phyloP scores from a whole-genome alignment of 2,329 filamentous ascomycete species.

The Pleoardoris graminearum region DNA sequence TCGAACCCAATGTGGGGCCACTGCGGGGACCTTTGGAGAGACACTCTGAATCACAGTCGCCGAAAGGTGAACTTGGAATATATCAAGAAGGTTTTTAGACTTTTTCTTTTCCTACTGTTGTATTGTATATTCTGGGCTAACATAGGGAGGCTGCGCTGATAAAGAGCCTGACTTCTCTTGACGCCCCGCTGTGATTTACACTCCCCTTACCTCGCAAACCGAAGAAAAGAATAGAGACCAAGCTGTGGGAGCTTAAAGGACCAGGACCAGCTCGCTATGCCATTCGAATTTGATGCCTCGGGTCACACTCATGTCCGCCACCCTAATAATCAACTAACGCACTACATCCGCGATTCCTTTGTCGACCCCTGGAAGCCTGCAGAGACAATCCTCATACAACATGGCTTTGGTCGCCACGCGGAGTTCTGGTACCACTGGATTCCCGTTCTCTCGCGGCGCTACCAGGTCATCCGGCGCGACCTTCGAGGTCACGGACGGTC shows the following conservation, averaged over 20 bases:
- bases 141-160: too few relatives aligned
- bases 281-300: slow-evolving; percentile 22
- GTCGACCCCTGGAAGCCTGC: slow-evolving; percentile 37
- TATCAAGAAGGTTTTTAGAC: not conserved
- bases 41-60: not conserved
- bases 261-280: slow-evolving; percentile 21
- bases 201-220: too few relatives aligned
- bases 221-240: too few relatives aligned
- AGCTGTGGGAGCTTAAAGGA: too few relatives aligned
- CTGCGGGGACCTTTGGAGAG: not conserved
- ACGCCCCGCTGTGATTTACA: too few relatives aligned
- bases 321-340: slow-evolving; percentile 34
- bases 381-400: slow-evolving; percentile 44
- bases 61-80: not conserved
- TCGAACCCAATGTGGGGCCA: not conserved
- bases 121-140: too few relatives aligned
- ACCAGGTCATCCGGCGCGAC: slow-evolving; percentile 41
- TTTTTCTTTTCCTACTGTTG: too few relatives aligned
- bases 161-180: too few relatives aligned
- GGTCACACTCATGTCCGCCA: slow-evolving; percentile 36
- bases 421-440: slow-evolving; percentile 46
- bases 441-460: slow-evolving; percentile 34
- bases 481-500: slow-evolving; percentile 42
- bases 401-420: slow-evolving; percentile 42
- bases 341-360: slow-evolving; percentile 35